phyloP scores from a whole-genome alignment of 2,329 filamentous ascomycete genomes.

The Venturia oleaginea region DNA sequence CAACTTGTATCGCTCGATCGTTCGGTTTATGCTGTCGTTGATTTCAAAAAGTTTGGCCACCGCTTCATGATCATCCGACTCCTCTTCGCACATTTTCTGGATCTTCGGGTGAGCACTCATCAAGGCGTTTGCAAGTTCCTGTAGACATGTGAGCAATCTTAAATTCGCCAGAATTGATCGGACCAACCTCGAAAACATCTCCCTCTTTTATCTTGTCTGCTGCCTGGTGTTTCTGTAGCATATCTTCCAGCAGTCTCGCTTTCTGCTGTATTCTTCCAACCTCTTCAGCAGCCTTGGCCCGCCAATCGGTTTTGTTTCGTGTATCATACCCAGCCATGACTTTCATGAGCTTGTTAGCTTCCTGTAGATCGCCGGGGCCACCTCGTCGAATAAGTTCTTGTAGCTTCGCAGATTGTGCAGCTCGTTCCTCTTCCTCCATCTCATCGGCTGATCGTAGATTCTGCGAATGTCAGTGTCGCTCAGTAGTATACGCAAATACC shows the following conservation, averaged over 20 bases:
- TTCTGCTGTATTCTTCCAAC: conserved; percentile 94
- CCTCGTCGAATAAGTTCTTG: conserved; percentile 93
- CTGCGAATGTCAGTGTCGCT: conserved; percentile 35
- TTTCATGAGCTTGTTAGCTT: conserved; percentile 97
- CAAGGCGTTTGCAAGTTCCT: conserved; percentile 81
- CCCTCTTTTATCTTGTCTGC: conserved; percentile 69
- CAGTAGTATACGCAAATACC: neutral
- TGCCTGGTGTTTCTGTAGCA: conserved; percentile 71
- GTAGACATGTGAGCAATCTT: conserved; percentile 13
- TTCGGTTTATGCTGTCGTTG: conserved; percentile 97
- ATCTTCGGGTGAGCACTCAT: conserved; percentile 97
- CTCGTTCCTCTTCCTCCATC: conserved; percentile 94
- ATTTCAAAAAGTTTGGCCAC: conserved; percentile 94
- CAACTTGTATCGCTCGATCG: conserved; percentile 88
- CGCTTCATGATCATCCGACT: conserved; percentile 92
- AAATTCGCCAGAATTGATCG: neutral
- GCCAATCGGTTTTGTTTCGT: conserved; percentile 90
- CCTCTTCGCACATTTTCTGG: conserved; percentile 98
- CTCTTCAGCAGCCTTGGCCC: conserved; percentile 93
- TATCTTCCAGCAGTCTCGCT: conserved; percentile 82
- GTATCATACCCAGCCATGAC: conserved; percentile 98
- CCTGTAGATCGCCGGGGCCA: conserved; percentile 84
- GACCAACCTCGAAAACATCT: conserved; percentile 55
- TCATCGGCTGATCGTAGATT: conserved; percentile 94
- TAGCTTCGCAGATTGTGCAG: conserved; percentile 94